These are phyloP conservation scores for Brasenia schreberi DNA, from an alignment of 164 flowering plant genomes.

Conservation along the genomic window DNA sequence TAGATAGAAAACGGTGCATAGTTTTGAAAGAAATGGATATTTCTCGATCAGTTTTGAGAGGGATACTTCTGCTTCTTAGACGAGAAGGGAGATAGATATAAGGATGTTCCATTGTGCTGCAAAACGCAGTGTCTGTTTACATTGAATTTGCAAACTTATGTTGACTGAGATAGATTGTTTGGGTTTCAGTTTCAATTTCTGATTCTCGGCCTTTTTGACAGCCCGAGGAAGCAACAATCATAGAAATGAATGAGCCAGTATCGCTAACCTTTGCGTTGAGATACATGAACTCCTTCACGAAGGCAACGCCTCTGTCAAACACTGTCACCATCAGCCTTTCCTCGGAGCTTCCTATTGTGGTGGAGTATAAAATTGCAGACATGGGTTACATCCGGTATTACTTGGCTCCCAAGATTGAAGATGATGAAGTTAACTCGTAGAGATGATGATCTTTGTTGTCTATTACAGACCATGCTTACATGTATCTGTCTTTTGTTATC, in stretches of 20 bases:
- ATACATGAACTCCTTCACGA: conserved; percentile 86
- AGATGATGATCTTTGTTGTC: no score
- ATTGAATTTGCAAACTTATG: no score
- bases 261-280: conserved; percentile 76
- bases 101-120: no score
- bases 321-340: conserved; percentile 75
- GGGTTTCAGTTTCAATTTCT: no score
- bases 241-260: conserved; percentile 87
- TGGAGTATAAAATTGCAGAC: conserved; percentile 83
- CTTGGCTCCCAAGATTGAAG: conserved; percentile 85
- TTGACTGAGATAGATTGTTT: no score
- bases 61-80: background rate
- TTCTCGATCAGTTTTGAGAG: background rate
- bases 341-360: conserved; percentile 73
- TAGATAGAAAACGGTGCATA: no score
- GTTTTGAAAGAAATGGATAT: no score
- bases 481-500: background rate
- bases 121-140: no score
- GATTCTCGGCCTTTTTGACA: conserved; percentile 6
- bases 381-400: conserved; percentile 75
- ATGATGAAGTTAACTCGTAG: conserved; percentile 58
- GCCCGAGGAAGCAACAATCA: conserved; percentile 78
- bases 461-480: no score
- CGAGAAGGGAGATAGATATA: no score
- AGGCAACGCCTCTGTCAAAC: conserved; percentile 65